Base-by-base conservation (phyloP, 2,329 filamentous ascomycete species). In the Clarireedia monteithiana region DNA sequence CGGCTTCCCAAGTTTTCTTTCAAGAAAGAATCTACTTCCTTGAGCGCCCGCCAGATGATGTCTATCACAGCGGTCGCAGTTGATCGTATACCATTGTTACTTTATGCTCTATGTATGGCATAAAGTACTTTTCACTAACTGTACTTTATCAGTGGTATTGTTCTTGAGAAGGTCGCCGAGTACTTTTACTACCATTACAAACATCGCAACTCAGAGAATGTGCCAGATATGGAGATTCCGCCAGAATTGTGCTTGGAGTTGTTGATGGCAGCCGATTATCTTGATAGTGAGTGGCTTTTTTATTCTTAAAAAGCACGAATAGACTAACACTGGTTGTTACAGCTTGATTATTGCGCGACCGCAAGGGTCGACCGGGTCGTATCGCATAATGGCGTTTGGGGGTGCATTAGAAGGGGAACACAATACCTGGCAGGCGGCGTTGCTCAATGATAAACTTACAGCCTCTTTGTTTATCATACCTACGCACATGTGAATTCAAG, bases 181-280 rank as follows among this genome's bases (percentile, higher is more conserved):
- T 92, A 91, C 72, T 85, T 91, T 60, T 88, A 90, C 68, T 91
- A 91, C 74, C 88, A 87, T 75, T 85, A 90, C 71, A 85, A 84
- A 66, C 79, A 89, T 71, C 79, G 79, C 51, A 80, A 89, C 62
- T 76, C 76, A 62, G 83, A 85, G 63, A 84, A 90, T 64, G 86
- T 91, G 20, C 83, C 85, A 4, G 88, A 92, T 66, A 86, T 91
- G 83, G 86, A 91, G 15, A 85, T 91, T 57, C 87, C 87, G 12
- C 82, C 87, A 30, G 87, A 91, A 72, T 74, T 91, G 50, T 91
- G 87, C 64, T 76, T 92, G 45, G 88, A 91, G 73, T 71, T 92
- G 58, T 73, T 92, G 61, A 85, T 87, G 73, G 88, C 87, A 14
- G 86, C 88, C 26, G 87, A 91, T 72, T 92, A 83, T 68, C 74